These are phyloP conservation scores for Rhizopus delemar DNA, from an alignment of 371 early-diverging fungal species.

Conservation along the genomic window DNA sequence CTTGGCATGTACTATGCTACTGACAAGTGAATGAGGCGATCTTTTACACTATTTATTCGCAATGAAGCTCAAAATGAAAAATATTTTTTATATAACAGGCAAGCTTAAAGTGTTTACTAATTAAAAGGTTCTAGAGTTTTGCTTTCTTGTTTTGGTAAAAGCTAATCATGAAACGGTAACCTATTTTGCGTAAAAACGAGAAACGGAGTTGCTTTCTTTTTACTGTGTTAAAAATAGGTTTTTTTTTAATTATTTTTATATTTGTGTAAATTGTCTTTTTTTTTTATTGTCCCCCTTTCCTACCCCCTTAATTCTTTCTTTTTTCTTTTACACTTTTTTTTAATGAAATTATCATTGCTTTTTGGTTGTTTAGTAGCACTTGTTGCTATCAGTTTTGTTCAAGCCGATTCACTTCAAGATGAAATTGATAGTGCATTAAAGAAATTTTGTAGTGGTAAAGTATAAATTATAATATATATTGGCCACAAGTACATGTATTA, in stretches of 20 bases:
- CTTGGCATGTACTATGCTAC: no score
- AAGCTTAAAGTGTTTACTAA: no score
- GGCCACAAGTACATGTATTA: background rate
- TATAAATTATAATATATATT: background rate
- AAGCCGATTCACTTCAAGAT: constrained; percentile 42
- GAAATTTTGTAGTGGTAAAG: constrained; percentile 51
- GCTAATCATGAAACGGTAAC: background rate
- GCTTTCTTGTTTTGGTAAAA: background rate
- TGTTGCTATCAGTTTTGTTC: constrained; percentile 35
- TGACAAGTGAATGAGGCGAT: no score
- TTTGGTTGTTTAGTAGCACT: constrained; percentile 27
- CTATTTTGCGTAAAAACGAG: background rate
- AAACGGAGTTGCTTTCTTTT: background rate
- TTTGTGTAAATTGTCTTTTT: constrained; percentile 4
- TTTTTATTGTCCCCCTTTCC: constrained; percentile 8
- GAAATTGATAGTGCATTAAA: constrained; percentile 45
- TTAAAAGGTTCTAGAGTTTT: no score
- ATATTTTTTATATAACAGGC: no score
- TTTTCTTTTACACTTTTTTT: constrained; percentile 9
- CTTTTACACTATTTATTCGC: no score
- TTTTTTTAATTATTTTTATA: background rate
- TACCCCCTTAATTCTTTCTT: constrained; percentile 11
- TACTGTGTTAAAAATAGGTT: background rate
- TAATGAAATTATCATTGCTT: constrained; percentile 36
- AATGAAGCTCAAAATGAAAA: no score